Evolutionary conservation across 257 asterid species (phyloP).

Genomic region (Cruciata laevipes): DNA sequence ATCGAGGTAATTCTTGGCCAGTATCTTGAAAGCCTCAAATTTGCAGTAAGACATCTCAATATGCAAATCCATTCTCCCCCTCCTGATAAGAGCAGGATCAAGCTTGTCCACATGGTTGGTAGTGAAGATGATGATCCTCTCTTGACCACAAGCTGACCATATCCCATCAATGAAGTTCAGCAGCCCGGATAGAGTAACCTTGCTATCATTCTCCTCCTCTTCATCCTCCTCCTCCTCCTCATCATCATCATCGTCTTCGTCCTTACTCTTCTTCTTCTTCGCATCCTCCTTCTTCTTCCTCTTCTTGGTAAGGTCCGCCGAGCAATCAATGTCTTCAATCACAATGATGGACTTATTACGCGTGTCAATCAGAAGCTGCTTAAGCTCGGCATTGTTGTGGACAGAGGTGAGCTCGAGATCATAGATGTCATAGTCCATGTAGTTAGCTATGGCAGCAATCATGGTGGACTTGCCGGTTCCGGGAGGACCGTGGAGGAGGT

Average conservation of each 20-base stretch:
- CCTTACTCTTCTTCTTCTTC: conserved; percentile 8
- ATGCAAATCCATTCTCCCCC: conserved; percentile 62
- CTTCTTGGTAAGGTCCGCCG: conserved; percentile 21
- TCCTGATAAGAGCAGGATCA: conserved; percentile 49
- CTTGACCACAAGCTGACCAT: conserved; percentile 60
- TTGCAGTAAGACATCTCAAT: conserved; percentile 46
- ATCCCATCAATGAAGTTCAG: conserved; percentile 62
- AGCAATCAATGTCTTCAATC: conserved; percentile 31
- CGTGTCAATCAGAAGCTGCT: conserved; percentile 12
- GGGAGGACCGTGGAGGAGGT: conserved; percentile 24
- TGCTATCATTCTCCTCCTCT: conserved; percentile 8
- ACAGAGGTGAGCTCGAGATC: conserved; percentile 22
- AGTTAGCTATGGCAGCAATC: conserved; percentile 30
- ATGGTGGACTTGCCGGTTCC: conserved; percentile 29
- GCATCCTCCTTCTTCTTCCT: neutral
- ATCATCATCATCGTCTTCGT: neutral
- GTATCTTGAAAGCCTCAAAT: conserved; percentile 28
- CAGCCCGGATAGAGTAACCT: conserved; percentile 50
- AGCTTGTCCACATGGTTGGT: conserved; percentile 48
- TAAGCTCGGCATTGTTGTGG: conserved; percentile 10
- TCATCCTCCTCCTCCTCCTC: too few relatives aligned
- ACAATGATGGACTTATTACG: conserved; percentile 21
- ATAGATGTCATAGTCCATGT: conserved; percentile 21
- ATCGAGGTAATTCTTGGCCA: conserved; percentile 22
- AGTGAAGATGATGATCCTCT: conserved; percentile 50